phyloP scores from a whole-genome alignment of 2,329 filamentous ascomycete species.

The Zymoseptoria crescenta region DNA sequence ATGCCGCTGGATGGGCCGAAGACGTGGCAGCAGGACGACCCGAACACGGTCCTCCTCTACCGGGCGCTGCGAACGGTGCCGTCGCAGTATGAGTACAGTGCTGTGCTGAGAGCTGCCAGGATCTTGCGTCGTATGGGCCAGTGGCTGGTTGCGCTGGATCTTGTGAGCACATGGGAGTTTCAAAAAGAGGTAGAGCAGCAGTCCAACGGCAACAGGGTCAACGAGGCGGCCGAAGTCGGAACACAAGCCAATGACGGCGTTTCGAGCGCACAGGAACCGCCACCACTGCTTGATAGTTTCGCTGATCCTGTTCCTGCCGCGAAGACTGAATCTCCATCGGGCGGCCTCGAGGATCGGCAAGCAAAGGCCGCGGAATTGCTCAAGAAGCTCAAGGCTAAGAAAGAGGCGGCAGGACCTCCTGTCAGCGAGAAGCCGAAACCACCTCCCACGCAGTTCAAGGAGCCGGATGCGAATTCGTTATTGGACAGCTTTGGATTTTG shows the following conservation, averaged over 20 bases:
- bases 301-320: constrained; percentile 3
- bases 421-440: constrained; percentile 42
- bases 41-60: constrained; percentile 80
- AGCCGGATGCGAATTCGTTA: constrained; percentile 82
- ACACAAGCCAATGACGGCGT: background rate
- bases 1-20: constrained; percentile 59
- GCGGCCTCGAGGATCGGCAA: constrained; percentile 22
- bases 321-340: background rate
- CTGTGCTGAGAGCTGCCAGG: constrained; percentile 75
- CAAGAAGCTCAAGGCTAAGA: constrained; percentile 37
- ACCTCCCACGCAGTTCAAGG: constrained; percentile 72
- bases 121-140: constrained; percentile 48
- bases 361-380: constrained; percentile 25
- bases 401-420: constrained; percentile 24
- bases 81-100: constrained; percentile 39
- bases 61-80: constrained; percentile 71
- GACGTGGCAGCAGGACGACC: constrained; percentile 70
- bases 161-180: constrained; percentile 80
- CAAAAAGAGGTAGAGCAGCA: constrained; percentile 30
- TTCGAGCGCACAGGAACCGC: constrained; percentile 4
- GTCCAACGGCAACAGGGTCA: constrained; percentile 4
- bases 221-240: constrained; percentile 13
- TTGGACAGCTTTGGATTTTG: constrained; percentile 91
- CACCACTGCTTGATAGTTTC: constrained; percentile 19
- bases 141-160: constrained; percentile 76